Base-by-base conservation (phyloP, 2,329 filamentous ascomycete genomes). In the Diatrype stigma region DNA sequence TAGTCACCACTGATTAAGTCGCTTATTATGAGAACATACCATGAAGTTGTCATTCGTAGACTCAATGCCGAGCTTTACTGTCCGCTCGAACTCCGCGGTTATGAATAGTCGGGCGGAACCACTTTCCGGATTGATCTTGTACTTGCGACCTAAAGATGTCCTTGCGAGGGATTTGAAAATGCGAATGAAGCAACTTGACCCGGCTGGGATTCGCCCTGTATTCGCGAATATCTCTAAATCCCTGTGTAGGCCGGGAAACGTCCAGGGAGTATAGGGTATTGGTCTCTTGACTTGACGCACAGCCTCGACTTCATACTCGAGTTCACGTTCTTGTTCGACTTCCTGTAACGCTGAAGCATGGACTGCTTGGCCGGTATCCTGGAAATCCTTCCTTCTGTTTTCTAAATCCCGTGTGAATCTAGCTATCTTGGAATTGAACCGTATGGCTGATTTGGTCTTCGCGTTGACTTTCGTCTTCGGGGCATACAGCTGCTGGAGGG, bases 291-390 rank as follows among this genome's bases (percentile, higher is more conserved):
- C 67, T 54, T 84, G 74, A 0, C 81, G 76, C 0, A 84, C 73
- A 6, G 73, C 67, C 51, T 86, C 81, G 0, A 85, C 73, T 55
- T 86, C 76, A 16, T 77, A 72, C 3, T 78, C 81, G 0, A 85
- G 73, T 53, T 86, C 82, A 16, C 82, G 68, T 55, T 86, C 80
- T 51, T 79, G 75, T 37, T 79, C 77, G 0, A 79, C 83, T 49
- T 88, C 84, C 45, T 85, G 74, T 0, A 87, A 63, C 0, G 79
- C 77, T 0, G 78, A 78, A 0, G 69, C 71, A 47, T 77, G 72
- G 2, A 72, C 68, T 0, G 74, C 75, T 2, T 63, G 63, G 26
- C 77, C 74, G 1, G 60, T 67, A n/a, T 65, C 64, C 19, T 64
- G 61, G 46, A 68, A 67, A 1, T 51, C 51, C 35, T 60, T 62